Percentiles rank a stretch among this genome's conserved stretches.
Conservation (phyloP, 2,329 filamentous ascomycete species). For the Aspergillus texensis region DNA sequence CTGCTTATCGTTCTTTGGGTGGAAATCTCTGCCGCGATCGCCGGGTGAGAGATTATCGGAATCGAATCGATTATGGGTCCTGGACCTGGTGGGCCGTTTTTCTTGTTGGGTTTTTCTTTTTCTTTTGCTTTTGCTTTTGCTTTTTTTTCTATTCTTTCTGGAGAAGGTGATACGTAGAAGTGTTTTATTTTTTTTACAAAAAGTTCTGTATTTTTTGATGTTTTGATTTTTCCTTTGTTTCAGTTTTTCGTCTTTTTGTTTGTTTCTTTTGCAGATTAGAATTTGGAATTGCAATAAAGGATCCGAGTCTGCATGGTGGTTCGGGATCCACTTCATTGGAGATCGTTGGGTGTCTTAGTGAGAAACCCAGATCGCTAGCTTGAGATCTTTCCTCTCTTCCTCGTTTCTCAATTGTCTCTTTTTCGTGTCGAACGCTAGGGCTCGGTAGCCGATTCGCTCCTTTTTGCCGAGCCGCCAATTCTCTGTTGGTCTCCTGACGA, state of each 20-base stretch:
- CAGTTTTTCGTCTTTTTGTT: not conserved
- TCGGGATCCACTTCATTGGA: not conserved
- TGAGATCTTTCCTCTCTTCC: not conserved
- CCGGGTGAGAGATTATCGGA: slow-evolving; percentile 13
- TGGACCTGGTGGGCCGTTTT: not conserved
- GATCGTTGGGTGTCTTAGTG: not conserved
- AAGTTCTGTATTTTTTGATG: not conserved
- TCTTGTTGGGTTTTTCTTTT: not conserved
- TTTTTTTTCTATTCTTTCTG: not conserved
- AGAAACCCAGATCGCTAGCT: not conserved
- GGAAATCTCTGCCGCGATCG: slow-evolving; percentile 8
- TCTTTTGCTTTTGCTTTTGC: not conserved
- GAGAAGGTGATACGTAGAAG: not conserved
- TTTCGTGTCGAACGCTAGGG: not conserved
- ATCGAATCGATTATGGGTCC: slow-evolving; percentile 1
- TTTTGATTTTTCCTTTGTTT: not conserved
- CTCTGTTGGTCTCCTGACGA: not conserved
- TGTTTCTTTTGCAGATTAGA: not conserved
- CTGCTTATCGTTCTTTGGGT: slow-evolving; percentile 4
- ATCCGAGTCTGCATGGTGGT: not conserved
- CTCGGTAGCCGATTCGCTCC: not conserved
- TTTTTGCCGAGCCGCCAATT: not conserved
- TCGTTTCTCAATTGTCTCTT: not conserved
- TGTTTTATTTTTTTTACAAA: not conserved
- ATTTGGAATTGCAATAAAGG: not conserved